Evolutionary conservation across 164 flowering plant genomes (phyloP), one percentile per base, ranked within the genome.

Genomic region (Aristolochia fimbriata): DNA sequence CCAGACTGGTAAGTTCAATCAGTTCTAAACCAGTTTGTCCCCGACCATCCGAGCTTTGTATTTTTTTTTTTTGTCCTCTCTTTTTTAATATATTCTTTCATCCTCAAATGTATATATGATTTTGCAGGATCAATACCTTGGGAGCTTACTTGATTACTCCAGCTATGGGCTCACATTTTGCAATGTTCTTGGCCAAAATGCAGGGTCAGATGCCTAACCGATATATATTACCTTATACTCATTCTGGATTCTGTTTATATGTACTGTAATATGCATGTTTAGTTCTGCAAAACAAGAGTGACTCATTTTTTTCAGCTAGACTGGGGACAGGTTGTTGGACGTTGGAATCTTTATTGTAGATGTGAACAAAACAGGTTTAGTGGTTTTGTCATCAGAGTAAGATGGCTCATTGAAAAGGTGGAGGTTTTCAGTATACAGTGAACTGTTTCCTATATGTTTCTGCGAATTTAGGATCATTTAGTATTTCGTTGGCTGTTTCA

Each of bases 101-200:
- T 48, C 37, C 9, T 14, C 21, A 21, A 27, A 52, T 21, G 30
- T 14, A 10, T 51, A 25, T 24, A 67, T 67, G 27, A 7, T 69
- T 61, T 76, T 59, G 59, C 74, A 93, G 99, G 99, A 74, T 33
- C 3, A 85, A 85, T 65, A 80, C 96, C 11, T 62, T 88, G 64
- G 99, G 89, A 48, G 99, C 99, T 10, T 93, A 86, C 77, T 62
- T 93, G 43, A 81, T 93, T 37, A 81, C 99, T 30, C 96, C 99
- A 14, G 94, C 80, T 9, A 81, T 88, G 81, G 99, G 99, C 47
- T 72, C 99, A 17, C 94, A 93, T 60, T 93, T 90, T 73, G 88
- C 78, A 19, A 93, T 93, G 99, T 93, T 86, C 72, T 71, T 93
- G 59, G 95, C 91, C 46, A 88, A 86, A 72, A 83, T 93, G 96